Evolutionary conservation across 1,139 yeast genomes (phyloP).

Genomic region (Debaryomyces udenii): DNA sequence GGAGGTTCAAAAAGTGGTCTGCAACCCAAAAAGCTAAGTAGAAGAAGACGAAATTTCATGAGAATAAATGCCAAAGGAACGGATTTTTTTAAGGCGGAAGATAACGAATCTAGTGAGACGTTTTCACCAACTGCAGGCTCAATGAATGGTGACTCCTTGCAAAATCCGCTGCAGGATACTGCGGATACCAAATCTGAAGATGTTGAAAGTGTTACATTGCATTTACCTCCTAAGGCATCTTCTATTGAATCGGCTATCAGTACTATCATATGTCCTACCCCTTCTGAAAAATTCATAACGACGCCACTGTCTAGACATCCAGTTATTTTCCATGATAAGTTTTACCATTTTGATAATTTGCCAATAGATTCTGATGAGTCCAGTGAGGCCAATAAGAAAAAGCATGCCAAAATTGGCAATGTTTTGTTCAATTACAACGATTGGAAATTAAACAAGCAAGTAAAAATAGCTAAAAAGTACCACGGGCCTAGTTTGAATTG

Average conservation of each 20-base stretch:
- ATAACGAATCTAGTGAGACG: not conserved
- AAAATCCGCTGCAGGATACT: not conserved
- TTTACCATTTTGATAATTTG: conserved; percentile 64
- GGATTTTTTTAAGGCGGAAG: conserved; percentile 4
- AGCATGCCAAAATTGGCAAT: conserved; percentile 5
- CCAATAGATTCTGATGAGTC: conserved; percentile 37
- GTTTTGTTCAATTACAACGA: conserved; percentile 22
- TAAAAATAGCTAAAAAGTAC: conserved; percentile 83
- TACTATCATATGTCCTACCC: conserved; percentile 48
- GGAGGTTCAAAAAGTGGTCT: not conserved
- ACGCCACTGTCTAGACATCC: conserved; percentile 50
- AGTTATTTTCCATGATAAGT: conserved; percentile 77
- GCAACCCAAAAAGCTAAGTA: not conserved
- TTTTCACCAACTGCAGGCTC: not conserved
- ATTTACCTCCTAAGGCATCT: conserved; percentile 49
- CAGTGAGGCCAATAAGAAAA: conserved; percentile 6
- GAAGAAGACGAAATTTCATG: conserved; percentile 6
- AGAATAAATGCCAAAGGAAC: conserved; percentile 13
- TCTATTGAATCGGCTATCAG: conserved; percentile 48
- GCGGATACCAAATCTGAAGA: not conserved
- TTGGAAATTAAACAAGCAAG: conserved; percentile 58
- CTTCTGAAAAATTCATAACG: conserved; percentile 35
- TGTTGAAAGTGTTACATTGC: conserved; percentile 14
- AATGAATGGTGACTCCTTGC: not conserved
- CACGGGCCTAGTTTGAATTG: conserved; percentile 73